Percentiles rank a stretch among this genome's conserved stretches.
phyloP scores from a whole-genome alignment of 1,139 yeast species.

The Torulaspora globosa region DNA sequence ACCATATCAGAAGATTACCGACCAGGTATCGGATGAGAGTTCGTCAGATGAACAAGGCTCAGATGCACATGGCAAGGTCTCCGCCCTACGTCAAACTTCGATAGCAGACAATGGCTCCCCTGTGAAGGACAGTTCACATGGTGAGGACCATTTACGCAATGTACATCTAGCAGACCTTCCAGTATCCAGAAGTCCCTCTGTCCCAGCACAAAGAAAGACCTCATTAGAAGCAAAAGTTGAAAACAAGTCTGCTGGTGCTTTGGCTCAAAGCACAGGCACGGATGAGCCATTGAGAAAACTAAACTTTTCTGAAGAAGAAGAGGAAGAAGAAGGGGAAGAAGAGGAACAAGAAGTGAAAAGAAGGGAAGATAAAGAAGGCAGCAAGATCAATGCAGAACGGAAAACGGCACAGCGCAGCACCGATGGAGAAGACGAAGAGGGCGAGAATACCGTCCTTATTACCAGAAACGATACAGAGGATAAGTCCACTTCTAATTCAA shows the following conservation, averaged over 20 bases:
- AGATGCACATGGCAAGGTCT: slow-evolving; percentile 12
- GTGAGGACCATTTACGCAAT: slow-evolving; percentile 17
- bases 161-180: slow-evolving; percentile 34
- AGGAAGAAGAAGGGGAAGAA: slow-evolving; percentile 8
- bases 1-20: slow-evolving; percentile 20
- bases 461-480: slow-evolving; percentile 5
- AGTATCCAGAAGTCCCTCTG: slow-evolving; percentile 17
- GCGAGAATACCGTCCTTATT: slow-evolving; percentile 14
- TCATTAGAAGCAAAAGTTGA: slow-evolving; percentile 26
- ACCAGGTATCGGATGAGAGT: slow-evolving; percentile 16
- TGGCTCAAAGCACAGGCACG: slow-evolving; percentile 9
- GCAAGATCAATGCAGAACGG: too few relatives aligned
- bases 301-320: slow-evolving; percentile 24
- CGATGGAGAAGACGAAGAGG: slow-evolving; percentile 8
- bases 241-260: slow-evolving; percentile 17
- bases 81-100: slow-evolving; percentile 27
- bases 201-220: slow-evolving; percentile 16
- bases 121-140: slow-evolving; percentile 22
- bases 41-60: slow-evolving; percentile 17
- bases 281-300: slow-evolving; percentile 17
- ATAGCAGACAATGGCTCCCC: slow-evolving; percentile 38
- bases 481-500: slow-evolving; percentile 17
- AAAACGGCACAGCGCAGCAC: too few relatives aligned
- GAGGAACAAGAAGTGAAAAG: slow-evolving; percentile 1
- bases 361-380: too few relatives aligned